Base-by-base conservation (phyloP, 2,329 filamentous ascomycete species). In the Plectosphaerella plurivora region DNA sequence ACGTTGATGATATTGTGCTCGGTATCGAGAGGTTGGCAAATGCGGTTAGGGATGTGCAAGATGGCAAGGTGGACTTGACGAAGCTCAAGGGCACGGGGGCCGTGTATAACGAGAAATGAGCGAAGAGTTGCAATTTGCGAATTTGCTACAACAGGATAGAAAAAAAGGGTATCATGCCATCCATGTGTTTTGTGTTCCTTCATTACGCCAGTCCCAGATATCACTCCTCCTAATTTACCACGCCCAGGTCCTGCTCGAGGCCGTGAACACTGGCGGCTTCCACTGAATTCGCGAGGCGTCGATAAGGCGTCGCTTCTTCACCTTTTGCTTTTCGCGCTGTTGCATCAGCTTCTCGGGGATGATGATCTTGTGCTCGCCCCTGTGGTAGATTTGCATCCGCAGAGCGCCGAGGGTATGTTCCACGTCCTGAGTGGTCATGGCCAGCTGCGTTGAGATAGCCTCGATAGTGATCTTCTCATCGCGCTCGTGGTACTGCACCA, bases 341-440 rank as follows among this genome's bases (percentile, higher is more conserved):
- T 87, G 81, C 53, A 97, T 78, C 49, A 96, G 81, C 54, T 89
- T 86, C 57, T 94, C 88, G 0, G 93, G 92, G 33, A 99, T 78
- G 22, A 97, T 91, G 60, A 99, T 89, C 68, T 97, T 93, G 76
- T 97, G 94, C 65, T 96, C 92, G 59, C 92, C 92, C 76, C 96
- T 96, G 62, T 92, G 91, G 66, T 97, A 97, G 45, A 94, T 83
- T 65, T 97, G 83, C 89, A 99, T 96, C 67, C 93, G 94, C 55
- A 97, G 76, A 52, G 92, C 92, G 66, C 97, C 91, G 49, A 99
- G 72, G 0, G 94, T 97, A 68, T 97, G 91, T 68, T 97, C 85
- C 14, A 99, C 93, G 67, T 99, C 94, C 63, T 91, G 91, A 6
- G 91, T 92, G n/a, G 93, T 97, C 93, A 99, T 97, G 3, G 92